Evolutionary conservation across 768 basidiomycete genomes (phyloP).

Genomic region (Auriscalpium microsporum): DNA sequence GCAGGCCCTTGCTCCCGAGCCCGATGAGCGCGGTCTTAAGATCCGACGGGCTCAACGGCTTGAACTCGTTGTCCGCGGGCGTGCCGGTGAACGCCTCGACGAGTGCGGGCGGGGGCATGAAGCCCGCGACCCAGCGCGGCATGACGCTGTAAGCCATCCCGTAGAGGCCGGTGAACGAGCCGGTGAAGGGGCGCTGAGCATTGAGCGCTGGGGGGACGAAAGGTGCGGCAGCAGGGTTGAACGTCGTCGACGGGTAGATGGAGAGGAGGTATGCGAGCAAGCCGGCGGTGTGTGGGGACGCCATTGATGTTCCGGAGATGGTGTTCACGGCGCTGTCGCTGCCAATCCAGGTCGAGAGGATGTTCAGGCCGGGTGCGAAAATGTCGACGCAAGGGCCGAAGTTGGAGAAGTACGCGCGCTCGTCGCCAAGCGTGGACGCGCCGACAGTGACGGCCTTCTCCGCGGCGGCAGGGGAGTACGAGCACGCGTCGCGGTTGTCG

Average conservation of each 20-base stretch:
- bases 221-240: slow-evolving; percentile 38
- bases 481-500: slow-evolving; percentile 84
- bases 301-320: slow-evolving; percentile 89
- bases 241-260: slow-evolving; percentile 60
- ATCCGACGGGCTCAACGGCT: slow-evolving; percentile 52
- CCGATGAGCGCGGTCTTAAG: slow-evolving; percentile 68
- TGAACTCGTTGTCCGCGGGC: slow-evolving; percentile 25
- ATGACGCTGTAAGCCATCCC: slow-evolving; percentile 42
- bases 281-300: slow-evolving; percentile 83
- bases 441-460: slow-evolving; percentile 91
- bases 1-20: slow-evolving; percentile 44
- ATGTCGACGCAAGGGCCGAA: slow-evolving; percentile 84
- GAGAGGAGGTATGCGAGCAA: slow-evolving; percentile 84
- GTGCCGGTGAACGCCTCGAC: slow-evolving; percentile 31
- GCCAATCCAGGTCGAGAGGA: slow-evolving; percentile 76
- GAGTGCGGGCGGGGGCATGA: slow-evolving; percentile 44
- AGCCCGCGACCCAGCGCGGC: slow-evolving; percentile 45
- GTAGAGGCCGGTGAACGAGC: slow-evolving; percentile 39
- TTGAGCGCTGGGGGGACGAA: slow-evolving; percentile 28
- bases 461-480: slow-evolving; percentile 86
- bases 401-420: slow-evolving; percentile 91
- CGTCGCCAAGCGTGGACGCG: slow-evolving; percentile 75
- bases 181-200: slow-evolving; percentile 26
- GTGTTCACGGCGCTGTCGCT: slow-evolving; percentile 48
- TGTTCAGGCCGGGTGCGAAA: slow-evolving; percentile 85